phyloP scores from a whole-genome alignment of 768 basidiomycete genomes.

The Lactarius akahatsu region DNA sequence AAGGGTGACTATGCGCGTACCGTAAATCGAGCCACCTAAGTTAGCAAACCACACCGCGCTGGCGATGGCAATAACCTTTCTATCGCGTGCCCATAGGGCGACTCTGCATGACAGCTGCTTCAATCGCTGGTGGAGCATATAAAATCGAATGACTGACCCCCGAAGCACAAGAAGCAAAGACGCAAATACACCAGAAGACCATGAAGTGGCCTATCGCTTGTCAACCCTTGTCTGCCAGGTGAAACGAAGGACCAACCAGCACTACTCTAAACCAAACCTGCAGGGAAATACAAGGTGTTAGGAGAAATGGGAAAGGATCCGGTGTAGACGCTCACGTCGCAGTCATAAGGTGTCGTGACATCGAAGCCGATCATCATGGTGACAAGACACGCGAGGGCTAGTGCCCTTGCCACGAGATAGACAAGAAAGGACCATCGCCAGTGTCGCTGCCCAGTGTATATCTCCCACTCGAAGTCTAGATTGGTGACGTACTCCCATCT shows the following conservation, averaged over 20 bases:
- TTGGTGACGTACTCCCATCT: slow-evolving; percentile 26
- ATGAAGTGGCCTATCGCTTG: slow-evolving; percentile 14
- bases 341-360: slow-evolving; percentile 7
- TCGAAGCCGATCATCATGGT: slow-evolving; percentile 12
- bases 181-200: slow-evolving; percentile 15
- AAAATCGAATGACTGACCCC: slow-evolving; percentile 5
- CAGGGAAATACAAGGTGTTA: neutral
- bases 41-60: slow-evolving; percentile 11
- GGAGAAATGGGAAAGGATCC: neutral
- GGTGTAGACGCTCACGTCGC: slow-evolving; percentile 4
- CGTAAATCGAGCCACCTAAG: slow-evolving; percentile 10
- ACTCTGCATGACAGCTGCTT: neutral
- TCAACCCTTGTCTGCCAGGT: neutral
- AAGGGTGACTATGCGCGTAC: neutral
- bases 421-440: slow-evolving; percentile 23
- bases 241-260: neutral
- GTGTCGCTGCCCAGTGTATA: slow-evolving; percentile 21
- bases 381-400: slow-evolving; percentile 15
- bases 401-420: slow-evolving; percentile 18
- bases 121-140: neutral
- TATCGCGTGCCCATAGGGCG: slow-evolving; percentile 22
- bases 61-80: neutral
- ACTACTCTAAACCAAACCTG: slow-evolving; percentile 18
- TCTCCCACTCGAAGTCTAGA: slow-evolving; percentile 24
- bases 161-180: slow-evolving; percentile 26